phyloP scores from a whole-genome alignment of 2,329 filamentous ascomycete genomes.

The Ophiostoma sp. region DNA sequence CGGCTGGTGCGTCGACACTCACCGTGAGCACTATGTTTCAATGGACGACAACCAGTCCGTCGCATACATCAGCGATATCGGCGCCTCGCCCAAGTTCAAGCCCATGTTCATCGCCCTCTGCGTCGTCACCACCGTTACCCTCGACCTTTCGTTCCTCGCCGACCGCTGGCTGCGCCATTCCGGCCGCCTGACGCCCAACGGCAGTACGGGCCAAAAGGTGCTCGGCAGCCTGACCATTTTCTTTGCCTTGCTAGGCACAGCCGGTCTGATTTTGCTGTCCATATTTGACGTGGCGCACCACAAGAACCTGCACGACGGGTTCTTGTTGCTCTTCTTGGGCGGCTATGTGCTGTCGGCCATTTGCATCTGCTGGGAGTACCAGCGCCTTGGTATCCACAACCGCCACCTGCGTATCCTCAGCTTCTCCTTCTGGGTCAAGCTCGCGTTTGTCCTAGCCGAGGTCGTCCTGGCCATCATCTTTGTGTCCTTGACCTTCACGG shows the following conservation, averaged over 20 bases:
- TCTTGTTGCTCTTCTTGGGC: slow-evolving; percentile 78
- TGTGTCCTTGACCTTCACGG: slow-evolving; percentile 53
- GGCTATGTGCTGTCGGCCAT: slow-evolving; percentile 85
- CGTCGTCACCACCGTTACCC: slow-evolving; percentile 70
- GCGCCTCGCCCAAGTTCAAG: slow-evolving; percentile 61
- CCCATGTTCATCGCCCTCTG: slow-evolving; percentile 77
- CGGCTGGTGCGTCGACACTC: slow-evolving; percentile 62
- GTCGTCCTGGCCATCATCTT: slow-evolving; percentile 73
- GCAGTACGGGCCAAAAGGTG: slow-evolving; percentile 61
- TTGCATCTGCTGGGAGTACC: slow-evolving; percentile 88
- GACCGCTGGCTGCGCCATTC: slow-evolving; percentile 85
- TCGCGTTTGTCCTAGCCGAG: slow-evolving; percentile 80
- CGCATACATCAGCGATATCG: slow-evolving; percentile 70
- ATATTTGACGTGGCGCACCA: slow-evolving; percentile 82
- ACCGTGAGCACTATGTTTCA: slow-evolving; percentile 58
- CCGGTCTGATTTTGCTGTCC: slow-evolving; percentile 76
- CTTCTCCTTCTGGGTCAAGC: slow-evolving; percentile 83
- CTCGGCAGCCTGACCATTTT: slow-evolving; percentile 63
- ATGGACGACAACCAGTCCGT: slow-evolving; percentile 62
- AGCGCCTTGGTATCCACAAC: slow-evolving; percentile 73
- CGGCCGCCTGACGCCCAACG: slow-evolving; percentile 75
- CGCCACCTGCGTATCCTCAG: slow-evolving; percentile 72
- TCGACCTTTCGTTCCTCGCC: slow-evolving; percentile 76
- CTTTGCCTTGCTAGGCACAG: slow-evolving; percentile 72
- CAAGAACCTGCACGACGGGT: slow-evolving; percentile 67